Conservation (phyloP, 306 rosid species). For the Alnus glutinosa region DNA sequence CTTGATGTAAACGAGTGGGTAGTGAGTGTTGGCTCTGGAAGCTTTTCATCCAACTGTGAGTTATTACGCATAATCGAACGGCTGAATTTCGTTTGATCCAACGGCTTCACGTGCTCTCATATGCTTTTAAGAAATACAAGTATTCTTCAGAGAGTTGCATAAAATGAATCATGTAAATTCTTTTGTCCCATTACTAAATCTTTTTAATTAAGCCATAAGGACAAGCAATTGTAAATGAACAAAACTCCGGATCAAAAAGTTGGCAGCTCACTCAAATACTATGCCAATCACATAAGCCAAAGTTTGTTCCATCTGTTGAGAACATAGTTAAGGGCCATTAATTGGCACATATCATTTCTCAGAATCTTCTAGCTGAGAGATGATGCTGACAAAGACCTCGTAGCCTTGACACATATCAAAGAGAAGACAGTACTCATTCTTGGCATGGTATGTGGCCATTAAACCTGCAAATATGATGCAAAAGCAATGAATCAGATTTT, state of each 20-base stretch:
- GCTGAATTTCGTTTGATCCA: no score
- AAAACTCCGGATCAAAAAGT: background rate
- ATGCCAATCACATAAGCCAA: background rate
- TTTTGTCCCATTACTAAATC: background rate
- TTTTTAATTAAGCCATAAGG: background rate
- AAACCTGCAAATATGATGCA: conserved; percentile 56
- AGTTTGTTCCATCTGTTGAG: background rate
- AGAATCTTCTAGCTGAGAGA: conserved; percentile 71
- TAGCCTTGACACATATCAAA: conserved; percentile 86
- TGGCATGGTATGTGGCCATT: conserved; percentile 85
- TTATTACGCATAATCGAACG: no score
- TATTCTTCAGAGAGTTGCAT: no score
- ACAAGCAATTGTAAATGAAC: background rate
- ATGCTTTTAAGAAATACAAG: no score
- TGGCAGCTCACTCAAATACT: background rate
- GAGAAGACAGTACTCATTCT: conserved; percentile 88
- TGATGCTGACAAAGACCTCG: conserved; percentile 61
- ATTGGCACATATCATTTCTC: conserved; percentile 2
- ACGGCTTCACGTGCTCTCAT: no score
- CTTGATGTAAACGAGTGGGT: no score
- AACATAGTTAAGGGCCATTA: conserved; percentile 1
- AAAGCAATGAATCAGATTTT: conserved; percentile 24
- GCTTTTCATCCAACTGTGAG: no score
- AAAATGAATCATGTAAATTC: no score
- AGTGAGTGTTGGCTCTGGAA: no score